Percentiles rank a stretch among this genome's conserved stretches.
Evolutionary conservation across 441 rosid genomes (phyloP).

Genomic region (Adansonia madagascariensis): DNA sequence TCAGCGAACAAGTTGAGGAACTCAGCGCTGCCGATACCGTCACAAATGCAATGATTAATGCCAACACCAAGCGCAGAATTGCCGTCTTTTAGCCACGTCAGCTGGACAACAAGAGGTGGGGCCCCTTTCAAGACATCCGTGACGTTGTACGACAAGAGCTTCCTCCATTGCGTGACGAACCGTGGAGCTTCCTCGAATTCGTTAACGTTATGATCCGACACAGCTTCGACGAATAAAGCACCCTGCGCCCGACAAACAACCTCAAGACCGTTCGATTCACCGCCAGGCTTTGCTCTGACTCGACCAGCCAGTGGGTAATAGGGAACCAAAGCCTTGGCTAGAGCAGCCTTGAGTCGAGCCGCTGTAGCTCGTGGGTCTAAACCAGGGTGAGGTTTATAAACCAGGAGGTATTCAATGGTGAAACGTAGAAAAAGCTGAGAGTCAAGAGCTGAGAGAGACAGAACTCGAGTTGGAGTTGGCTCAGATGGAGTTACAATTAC

Average conservation of each 20-base stretch:
- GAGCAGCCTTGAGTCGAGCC: slow-evolving; percentile 55
- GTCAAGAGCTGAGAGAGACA: slow-evolving; percentile 76
- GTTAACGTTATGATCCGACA: slow-evolving; percentile 39
- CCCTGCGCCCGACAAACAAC: slow-evolving; percentile 68
- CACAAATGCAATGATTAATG: slow-evolving; percentile 67
- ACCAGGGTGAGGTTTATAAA: slow-evolving; percentile 46
- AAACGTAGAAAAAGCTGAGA: slow-evolving; percentile 88
- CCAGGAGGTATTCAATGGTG: slow-evolving; percentile 72
- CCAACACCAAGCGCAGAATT: slow-evolving; percentile 70
- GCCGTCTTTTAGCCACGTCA: slow-evolving; percentile 82
- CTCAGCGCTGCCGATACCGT: slow-evolving; percentile 75
- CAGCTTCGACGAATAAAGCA: slow-evolving; percentile 63
- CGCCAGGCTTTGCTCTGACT: slow-evolving; percentile 49
- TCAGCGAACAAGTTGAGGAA: slow-evolving; percentile 66
- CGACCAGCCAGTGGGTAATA: slow-evolving; percentile 84
- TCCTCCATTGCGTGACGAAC: slow-evolving; percentile 67
- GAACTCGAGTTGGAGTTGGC: slow-evolving; percentile 57
- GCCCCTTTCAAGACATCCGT: slow-evolving; percentile 66
- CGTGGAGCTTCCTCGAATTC: slow-evolving; percentile 61
- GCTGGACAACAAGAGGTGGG: slow-evolving; percentile 74
- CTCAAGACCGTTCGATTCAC: slow-evolving; percentile 48
- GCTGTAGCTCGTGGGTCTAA: slow-evolving; percentile 36
- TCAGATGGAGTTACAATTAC: slow-evolving; percentile 56
- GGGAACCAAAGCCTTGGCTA: slow-evolving; percentile 60
- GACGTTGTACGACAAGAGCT: slow-evolving; percentile 57